Evolutionary conservation across 441 rosid genomes (phyloP).

Genomic region (Manihot esculenta): DNA sequence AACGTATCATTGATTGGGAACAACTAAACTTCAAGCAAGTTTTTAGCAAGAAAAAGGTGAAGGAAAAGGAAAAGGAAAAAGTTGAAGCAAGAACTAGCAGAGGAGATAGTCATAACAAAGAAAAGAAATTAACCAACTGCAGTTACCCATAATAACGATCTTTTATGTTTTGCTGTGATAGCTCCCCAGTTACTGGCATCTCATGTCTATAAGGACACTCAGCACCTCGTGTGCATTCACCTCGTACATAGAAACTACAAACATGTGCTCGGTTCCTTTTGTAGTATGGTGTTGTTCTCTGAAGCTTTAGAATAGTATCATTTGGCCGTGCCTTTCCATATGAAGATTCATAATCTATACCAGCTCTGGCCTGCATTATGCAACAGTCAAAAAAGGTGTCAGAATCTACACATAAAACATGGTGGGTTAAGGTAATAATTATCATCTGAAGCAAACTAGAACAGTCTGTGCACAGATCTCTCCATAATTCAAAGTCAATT

Average conservation of each 20-base stretch:
- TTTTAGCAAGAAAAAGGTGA: too few relatives aligned
- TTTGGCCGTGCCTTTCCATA: conserved; percentile 74
- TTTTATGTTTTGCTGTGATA: conserved; percentile 93
- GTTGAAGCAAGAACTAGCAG: too few relatives aligned
- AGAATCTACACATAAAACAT: not conserved
- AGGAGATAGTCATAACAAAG: too few relatives aligned
- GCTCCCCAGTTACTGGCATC: conserved; percentile 95
- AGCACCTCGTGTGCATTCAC: conserved; percentile 93
- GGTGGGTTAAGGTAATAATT: not conserved
- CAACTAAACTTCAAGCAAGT: too few relatives aligned
- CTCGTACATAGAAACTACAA: conserved; percentile 88
- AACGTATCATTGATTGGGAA: too few relatives aligned
- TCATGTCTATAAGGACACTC: conserved; percentile 97
- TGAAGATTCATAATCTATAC: conserved; percentile 91
- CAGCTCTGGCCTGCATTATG: conserved; percentile 77
- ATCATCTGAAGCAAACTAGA: too few relatives aligned
- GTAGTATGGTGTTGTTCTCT: conserved; percentile 86
- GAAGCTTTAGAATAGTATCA: conserved; percentile 88
- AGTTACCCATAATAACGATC: conserved; percentile 97
- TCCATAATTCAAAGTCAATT: too few relatives aligned
- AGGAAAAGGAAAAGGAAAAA: too few relatives aligned
- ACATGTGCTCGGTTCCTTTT: conserved; percentile 90
- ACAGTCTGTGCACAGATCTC: too few relatives aligned
- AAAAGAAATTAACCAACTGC: conserved; percentile 1
- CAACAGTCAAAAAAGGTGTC: not conserved